These are phyloP conservation scores for Aspergillus baeticus DNA, from an alignment of 495 filamentous ascomycete species.

Conservation along the genomic window DNA sequence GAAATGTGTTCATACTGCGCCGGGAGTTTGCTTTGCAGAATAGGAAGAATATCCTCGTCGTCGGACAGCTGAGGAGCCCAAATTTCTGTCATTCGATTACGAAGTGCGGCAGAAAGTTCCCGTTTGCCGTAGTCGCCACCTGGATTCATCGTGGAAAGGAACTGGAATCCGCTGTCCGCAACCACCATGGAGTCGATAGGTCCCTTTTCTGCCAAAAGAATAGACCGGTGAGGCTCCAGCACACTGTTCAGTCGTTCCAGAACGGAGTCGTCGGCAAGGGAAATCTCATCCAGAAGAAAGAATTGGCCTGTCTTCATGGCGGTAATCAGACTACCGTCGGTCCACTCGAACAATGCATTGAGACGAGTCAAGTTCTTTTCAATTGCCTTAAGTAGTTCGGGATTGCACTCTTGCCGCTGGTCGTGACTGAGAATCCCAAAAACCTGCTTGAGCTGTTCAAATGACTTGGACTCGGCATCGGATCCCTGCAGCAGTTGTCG, in stretches of 20 bases:
- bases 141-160: slow-evolving; percentile 98
- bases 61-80: slow-evolving; percentile 88
- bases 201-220: slow-evolving; percentile 93
- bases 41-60: slow-evolving; percentile 80
- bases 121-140: slow-evolving; percentile 97
- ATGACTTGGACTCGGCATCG: slow-evolving; percentile 28
- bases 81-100: slow-evolving; percentile 97
- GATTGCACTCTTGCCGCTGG: slow-evolving; percentile 40
- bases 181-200: slow-evolving; percentile 73
- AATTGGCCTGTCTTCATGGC: slow-evolving; percentile 88
- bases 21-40: slow-evolving; percentile 72
- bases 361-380: slow-evolving; percentile 56
- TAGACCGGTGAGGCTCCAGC: slow-evolving; percentile 81
- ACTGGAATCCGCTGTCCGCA: slow-evolving; percentile 84
- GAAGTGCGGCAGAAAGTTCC: slow-evolving; percentile 90
- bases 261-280: slow-evolving; percentile 95
- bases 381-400: slow-evolving; percentile 54
- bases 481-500: slow-evolving; percentile 37
- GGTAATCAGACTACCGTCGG: slow-evolving; percentile 89
- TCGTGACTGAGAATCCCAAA: slow-evolving; percentile 42
- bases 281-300: slow-evolving; percentile 97
- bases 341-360: slow-evolving; percentile 94
- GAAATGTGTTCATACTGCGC: slow-evolving; percentile 46
- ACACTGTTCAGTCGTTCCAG: slow-evolving; percentile 96
- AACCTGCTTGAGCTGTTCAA: slow-evolving; percentile 45